Percentiles rank a stretch among this genome's conserved stretches.
Evolutionary conservation across 2,329 filamentous ascomycete genomes (phyloP).

Genomic region (Trichoderma sp.): DNA sequence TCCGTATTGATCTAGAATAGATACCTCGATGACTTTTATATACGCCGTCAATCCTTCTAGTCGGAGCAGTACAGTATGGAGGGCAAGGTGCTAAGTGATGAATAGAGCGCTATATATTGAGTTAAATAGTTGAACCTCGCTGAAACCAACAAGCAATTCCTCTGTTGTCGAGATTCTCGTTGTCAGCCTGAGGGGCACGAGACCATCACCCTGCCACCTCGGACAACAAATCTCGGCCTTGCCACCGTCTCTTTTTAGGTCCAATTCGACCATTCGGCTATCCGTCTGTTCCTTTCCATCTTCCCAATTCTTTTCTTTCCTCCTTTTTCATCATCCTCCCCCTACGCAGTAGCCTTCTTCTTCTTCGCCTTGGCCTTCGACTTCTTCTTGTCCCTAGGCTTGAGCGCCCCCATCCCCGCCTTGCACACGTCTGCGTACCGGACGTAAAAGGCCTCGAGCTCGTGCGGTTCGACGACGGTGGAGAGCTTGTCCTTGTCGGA

Average conservation of each 20-base stretch:
- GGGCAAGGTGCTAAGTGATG: background rate
- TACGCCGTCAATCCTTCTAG: background rate
- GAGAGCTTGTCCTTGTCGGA: constrained; percentile 71
- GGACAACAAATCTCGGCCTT: background rate
- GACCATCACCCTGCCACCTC: background rate
- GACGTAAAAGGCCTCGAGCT: constrained; percentile 77
- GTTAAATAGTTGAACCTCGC: background rate
- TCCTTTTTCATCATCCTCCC: background rate
- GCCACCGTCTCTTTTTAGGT: background rate
- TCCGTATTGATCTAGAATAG: background rate
- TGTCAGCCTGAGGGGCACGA: background rate
- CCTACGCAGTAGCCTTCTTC: constrained; percentile 52
- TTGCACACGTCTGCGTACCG: constrained; percentile 92
- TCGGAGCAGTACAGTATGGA: background rate
- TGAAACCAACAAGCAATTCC: background rate
- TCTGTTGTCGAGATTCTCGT: background rate
- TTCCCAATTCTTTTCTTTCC: background rate
- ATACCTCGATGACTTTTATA: background rate
- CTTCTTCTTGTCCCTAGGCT: constrained; percentile 84
- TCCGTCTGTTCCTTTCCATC: background rate
- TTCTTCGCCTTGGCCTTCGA: constrained; percentile 73
- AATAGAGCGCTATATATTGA: background rate
- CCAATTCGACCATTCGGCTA: background rate
- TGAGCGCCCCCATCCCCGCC: constrained; percentile 81
- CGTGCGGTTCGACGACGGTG: constrained; percentile 75